Evolutionary conservation across 2,329 filamentous ascomycete genomes (phyloP), one percentile per base, ranked within the genome.

Genomic region (Metarhizium rileyi): DNA sequence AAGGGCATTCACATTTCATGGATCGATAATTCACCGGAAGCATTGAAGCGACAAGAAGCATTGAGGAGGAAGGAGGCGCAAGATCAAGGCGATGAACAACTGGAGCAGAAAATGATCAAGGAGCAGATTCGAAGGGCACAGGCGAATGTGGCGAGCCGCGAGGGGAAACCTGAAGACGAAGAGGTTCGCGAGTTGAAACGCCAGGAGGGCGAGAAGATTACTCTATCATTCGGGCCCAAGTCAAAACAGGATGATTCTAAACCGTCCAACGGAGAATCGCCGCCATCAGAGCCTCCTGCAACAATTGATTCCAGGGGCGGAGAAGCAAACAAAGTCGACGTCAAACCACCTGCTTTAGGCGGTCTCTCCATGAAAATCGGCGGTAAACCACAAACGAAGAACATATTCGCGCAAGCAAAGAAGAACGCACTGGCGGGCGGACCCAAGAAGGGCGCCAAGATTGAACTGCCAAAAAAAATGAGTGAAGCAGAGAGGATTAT

Each of bases 21-120:
- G 87, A 84, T 96, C 51, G 91, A 98, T 62, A 89, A 91, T 59
- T 90, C 85, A 33, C 88, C 90, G 0, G 91, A 95, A 50, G 88
- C 90, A 1, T 69, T 97, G 55, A 76, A 81, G 58, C 73, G 90
- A 46, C 81, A 87, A 54, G 91, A 96, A 56, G 88, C 88, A 25
- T 75, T 96, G 45, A 74, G 84, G 57, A 83, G 84, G 62, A 91
- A 89, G 66, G 90, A 96, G 65, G 79, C 86, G 49, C 83, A 90
- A 66, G 90, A 96, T 59, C 87, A 87, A 57, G 89, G 90, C 2
- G 90, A 96, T 58, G 91, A 97, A 64, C 87, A 94, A 68, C 70
- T 89, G 45, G 90, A 97, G 68, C 85, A 91, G 67, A 81, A 79
- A 61, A 75, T 90, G 71, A 83, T 98, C 42, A 77, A 79, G 59